phyloP scores from a whole-genome alignment of 768 basidiomycete species.

The Rhodocollybia butyracea region DNA sequence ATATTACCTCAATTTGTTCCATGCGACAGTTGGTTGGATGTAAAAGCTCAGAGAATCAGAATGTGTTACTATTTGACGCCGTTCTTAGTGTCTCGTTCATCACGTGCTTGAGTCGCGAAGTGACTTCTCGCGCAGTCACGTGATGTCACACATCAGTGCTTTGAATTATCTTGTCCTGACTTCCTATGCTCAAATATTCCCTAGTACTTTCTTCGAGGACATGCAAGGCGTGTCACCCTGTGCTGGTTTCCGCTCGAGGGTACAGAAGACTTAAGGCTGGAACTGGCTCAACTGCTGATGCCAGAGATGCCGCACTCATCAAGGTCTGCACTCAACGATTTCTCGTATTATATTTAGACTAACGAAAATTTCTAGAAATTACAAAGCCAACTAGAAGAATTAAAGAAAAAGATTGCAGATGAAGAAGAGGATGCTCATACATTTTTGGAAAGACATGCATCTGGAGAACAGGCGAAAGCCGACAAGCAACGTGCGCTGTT shows the following conservation, averaged over 20 bases:
- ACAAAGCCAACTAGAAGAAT: conserved; percentile 1
- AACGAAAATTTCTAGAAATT: neutral
- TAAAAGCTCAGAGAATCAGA: too few relatives aligned
- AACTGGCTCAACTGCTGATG: conserved; percentile 2
- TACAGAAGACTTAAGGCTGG: conserved; percentile 4
- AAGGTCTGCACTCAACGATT: neutral
- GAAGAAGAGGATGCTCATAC: conserved; percentile 5
- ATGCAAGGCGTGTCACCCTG: neutral
- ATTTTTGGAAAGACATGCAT: neutral
- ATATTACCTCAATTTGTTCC: too few relatives aligned
- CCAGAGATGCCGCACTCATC: conserved; percentile 3
- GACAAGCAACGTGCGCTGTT: neutral
- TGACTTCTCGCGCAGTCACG: neutral
- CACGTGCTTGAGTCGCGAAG: too few relatives aligned
- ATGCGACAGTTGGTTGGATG: too few relatives aligned
- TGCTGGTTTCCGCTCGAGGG: neutral
- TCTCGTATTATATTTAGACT: neutral
- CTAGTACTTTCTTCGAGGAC: neutral
- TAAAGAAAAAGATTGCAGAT: conserved; percentile 1
- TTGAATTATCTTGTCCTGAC: neutral
- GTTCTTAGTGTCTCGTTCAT: too few relatives aligned
- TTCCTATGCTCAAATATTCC: neutral
- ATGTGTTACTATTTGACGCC: too few relatives aligned
- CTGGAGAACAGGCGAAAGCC: conserved; percentile 1
- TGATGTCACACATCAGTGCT: neutral